phyloP scores from a whole-genome alignment of 148 eudicot species.

The Hydrangea macrophylla region DNA sequence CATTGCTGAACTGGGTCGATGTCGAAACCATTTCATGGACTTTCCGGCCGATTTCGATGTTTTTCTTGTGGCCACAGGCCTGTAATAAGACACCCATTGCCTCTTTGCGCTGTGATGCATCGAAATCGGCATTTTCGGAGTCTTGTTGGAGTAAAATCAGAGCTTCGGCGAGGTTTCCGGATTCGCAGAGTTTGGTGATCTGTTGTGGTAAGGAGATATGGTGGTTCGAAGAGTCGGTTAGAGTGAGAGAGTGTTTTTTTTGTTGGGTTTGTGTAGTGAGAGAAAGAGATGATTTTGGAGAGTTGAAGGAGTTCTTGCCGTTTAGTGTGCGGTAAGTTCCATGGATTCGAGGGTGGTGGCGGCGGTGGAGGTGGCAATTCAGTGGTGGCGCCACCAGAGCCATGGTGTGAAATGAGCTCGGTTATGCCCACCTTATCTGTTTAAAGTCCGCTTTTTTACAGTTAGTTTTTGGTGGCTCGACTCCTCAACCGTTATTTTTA shows the following conservation, averaged over 20 bases:
- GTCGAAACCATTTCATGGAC: conserved; percentile 27
- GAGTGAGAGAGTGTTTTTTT: conserved; percentile 8
- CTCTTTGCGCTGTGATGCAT: conserved; percentile 9
- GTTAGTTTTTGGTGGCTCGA: neutral
- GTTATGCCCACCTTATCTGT: neutral
- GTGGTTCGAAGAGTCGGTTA: neutral
- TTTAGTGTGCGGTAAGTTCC: neutral
- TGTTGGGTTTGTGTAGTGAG: conserved; percentile 2
- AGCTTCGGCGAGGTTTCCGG: conserved; percentile 30
- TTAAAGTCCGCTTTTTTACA: too few species aligned
- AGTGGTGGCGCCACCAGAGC: conserved; percentile 19
- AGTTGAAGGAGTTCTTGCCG: neutral
- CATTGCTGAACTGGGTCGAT: conserved; percentile 28
- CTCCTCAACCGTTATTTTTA: too few species aligned
- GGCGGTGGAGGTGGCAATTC: neutral
- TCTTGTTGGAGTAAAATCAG: conserved; percentile 21
- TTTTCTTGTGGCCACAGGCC: conserved; percentile 42
- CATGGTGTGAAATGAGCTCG: conserved; percentile 3
- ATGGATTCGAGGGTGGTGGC: neutral
- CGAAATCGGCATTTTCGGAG: conserved; percentile 1
- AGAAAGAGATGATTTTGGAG: conserved; percentile 9
- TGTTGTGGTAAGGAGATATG: conserved; percentile 11
- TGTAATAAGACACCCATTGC: conserved; percentile 37
- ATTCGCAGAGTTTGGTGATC: conserved; percentile 22
- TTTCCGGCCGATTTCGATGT: conserved; percentile 39